Evolutionary conservation across 331 rosid species (phyloP).

Genomic region (Malus hybrid): DNA sequence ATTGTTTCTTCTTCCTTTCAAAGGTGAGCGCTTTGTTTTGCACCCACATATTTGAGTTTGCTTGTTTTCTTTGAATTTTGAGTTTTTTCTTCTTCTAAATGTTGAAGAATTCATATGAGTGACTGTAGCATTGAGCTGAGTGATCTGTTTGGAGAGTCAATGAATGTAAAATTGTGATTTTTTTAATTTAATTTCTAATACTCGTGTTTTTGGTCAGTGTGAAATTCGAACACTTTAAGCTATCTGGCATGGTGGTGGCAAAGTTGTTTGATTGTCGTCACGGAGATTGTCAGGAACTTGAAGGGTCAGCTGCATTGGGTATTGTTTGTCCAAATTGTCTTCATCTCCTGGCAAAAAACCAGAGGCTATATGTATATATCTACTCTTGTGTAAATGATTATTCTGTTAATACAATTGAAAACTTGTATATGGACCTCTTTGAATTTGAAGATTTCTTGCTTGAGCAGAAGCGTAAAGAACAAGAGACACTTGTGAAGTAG

Average conservation of each 20-base stretch:
- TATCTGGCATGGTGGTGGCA: neutral
- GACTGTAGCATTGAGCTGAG: neutral
- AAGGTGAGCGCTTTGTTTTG: neutral
- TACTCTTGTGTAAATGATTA: too few species aligned
- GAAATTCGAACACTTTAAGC: neutral
- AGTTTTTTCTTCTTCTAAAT: neutral
- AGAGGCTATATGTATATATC: too few species aligned
- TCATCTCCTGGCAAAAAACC: slow-evolving; percentile 26
- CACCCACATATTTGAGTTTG: neutral
- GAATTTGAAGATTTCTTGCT: slow-evolving; percentile 68
- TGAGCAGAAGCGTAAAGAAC: slow-evolving; percentile 63
- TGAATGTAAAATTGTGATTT: neutral
- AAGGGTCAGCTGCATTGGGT: too few species aligned
- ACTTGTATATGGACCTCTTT: slow-evolving; percentile 26
- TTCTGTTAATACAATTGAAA: too few species aligned
- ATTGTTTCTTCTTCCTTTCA: neutral
- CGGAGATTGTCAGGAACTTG: neutral
- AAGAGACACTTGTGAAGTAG: slow-evolving; percentile 55
- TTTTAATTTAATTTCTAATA: neutral
- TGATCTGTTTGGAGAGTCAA: neutral
- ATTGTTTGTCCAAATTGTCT: neutral
- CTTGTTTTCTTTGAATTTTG: neutral
- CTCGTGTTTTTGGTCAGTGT: neutral
- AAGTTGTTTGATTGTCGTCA: neutral
- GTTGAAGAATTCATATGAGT: neutral